Evolutionary conservation across 139 green algal genomes (phyloP), one percentile per base, ranked within the genome.

Genomic region (Diplosphaera chodatii): DNA sequence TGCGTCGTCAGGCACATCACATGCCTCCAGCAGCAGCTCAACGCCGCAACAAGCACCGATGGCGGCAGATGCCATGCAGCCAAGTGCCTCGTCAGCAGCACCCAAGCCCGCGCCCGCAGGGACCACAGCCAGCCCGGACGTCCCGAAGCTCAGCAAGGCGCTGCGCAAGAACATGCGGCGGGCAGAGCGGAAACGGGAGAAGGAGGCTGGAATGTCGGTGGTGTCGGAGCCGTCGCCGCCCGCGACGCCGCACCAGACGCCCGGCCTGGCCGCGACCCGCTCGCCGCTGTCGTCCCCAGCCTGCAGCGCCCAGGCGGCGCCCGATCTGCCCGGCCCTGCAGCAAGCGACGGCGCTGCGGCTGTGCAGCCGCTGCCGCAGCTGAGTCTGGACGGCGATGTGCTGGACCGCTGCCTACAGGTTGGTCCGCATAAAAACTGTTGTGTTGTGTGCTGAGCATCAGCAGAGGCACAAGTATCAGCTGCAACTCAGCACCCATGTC

Each of bases 101-200:
- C n/a, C 48, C 10, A 21, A 59, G 48, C 48, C 48, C 16, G 48
- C 48, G 48, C 13, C 48, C 16, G 10, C 48, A 25, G 16, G 13
- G 25, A 3, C 48, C 13, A 18, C 48, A 59, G 48, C 48, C 48
- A 59, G 48, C 48, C 48, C 22, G 48, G 48, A 59, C 3, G 48
- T 59, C 16, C 48, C 37, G 23, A 75, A 81, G 63, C 81, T 89
- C 0, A 89, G 77, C 20, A 88, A 88, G 64, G 78, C 82, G 20
- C 82, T 88, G 66, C 55, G 68, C 0, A 87, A 87, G 67, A 90
- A 90, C 82, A 72, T 88, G 25, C 86, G 86, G 73, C 13, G 48
- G 10, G 48, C 16, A 10, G 48, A 59, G 48, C 48, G 48, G 48
- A 59, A 59, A 18, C 48, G 18, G 48, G 48, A 59, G 48, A 59